Base-by-base conservation (phyloP, 495 filamentous ascomycete genomes). In the Chaetomium tenue region DNA sequence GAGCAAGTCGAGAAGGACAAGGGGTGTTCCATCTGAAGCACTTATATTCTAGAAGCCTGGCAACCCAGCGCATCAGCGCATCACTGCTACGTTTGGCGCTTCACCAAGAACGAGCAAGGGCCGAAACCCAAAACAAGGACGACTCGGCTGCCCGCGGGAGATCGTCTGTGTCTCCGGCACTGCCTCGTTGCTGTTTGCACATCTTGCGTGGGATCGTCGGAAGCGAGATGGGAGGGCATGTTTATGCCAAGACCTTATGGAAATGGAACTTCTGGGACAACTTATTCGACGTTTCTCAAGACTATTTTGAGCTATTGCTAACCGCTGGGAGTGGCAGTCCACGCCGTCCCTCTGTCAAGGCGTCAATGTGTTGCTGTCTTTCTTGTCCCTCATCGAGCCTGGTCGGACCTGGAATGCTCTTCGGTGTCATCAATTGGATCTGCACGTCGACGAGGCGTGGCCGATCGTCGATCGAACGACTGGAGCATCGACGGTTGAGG, bases 171-270 rank as follows among this genome's bases (percentile, higher is more conserved):
- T 42, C 30, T 42, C 16, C 4, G 4, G 46, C 46, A 50, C n/a
- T 50, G 46, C 46, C 46, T n/a, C 53, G 39, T 56, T n/a, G 33
- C 33, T 37, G 33, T 37, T 37, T 37, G 33, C 33, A 37, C 33
- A 23, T 33, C 40, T 44, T 16, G 56, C 23, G 37, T 37, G 57
- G 26, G 64, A 66, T 63, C 64, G 59, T 50, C 64, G 39, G 59
- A 63, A 66, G 64, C 64, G 59, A 66, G 25, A 66, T 62, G 44
- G 53, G 46, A 66, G 48, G 60, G 18, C 16, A 46, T 2, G 9
- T 26, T n/a, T 11, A 51, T 58, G 56, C 25, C 54, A 52, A 46
- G 63, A 4, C 6, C 46, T 59, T 5, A 53, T 52, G 23, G 56
- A 30, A 12, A 37, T 15, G 53, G 22, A 2, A 26, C 9, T 13